A percentile compares a stretch with the other conserved stretches of the same genome.
Evolutionary conservation across 1,139 yeast species (phyloP).

Genomic region (Nakaseomyces nivariensis): DNA sequence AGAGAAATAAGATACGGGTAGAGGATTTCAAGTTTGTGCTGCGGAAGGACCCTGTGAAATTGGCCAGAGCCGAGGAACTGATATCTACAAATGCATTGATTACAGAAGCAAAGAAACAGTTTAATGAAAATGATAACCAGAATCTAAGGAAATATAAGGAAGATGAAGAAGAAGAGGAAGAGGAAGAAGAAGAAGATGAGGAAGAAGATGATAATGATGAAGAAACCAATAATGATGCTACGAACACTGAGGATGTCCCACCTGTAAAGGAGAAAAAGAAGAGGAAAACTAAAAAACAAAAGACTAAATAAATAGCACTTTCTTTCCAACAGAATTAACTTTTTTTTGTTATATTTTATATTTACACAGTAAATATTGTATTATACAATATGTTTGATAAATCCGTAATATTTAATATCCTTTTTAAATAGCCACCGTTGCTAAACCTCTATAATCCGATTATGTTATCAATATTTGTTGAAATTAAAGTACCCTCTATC

Average conservation of each 20-base stretch:
- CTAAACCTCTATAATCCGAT: too few relatives aligned
- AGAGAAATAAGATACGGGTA: slow-evolving; percentile 66
- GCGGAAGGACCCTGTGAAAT: slow-evolving; percentile 70
- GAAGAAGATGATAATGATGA: neutral
- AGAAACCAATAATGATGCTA: neutral
- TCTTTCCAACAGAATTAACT: neutral
- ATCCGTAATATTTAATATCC: too few relatives aligned
- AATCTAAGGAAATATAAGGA: slow-evolving; percentile 25
- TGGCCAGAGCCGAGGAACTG: slow-evolving; percentile 77
- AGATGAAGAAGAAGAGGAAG: slow-evolving; percentile 28
- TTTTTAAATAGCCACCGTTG: too few relatives aligned
- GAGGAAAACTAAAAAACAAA: neutral
- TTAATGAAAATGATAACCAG: slow-evolving; percentile 57
- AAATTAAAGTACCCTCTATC: too few relatives aligned
- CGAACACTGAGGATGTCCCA: neutral
- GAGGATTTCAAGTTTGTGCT: slow-evolving; percentile 85
- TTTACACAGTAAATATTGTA: neutral
- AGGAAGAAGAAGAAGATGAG: slow-evolving; percentile 24
- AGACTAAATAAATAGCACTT: neutral
- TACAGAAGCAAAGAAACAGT: slow-evolving; percentile 70
- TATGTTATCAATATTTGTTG: too few relatives aligned
- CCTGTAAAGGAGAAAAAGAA: neutral
- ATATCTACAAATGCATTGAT: slow-evolving; percentile 66
- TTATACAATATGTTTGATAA: neutral
- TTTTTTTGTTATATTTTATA: neutral